Evolutionary conservation across 2,329 filamentous ascomycete species (phyloP).

Genomic region (Salinomyces thailandicus): DNA sequence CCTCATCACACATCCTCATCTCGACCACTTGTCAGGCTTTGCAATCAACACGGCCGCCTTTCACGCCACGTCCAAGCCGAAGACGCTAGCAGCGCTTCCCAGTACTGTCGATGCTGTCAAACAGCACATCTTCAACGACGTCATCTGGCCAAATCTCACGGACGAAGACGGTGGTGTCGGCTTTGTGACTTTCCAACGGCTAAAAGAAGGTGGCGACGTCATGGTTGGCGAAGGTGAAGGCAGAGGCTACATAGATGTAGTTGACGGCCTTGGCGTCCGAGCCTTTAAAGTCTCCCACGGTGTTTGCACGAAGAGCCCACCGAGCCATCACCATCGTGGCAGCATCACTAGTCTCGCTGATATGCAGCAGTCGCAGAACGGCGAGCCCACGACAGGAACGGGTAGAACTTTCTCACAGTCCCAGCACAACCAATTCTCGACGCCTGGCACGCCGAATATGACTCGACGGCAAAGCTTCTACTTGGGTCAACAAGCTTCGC

Average conservation of each 20-base stretch:
- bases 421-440: slow-evolving; percentile 15
- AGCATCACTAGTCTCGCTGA: slow-evolving; percentile 32
- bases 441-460: slow-evolving; percentile 23
- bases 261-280: slow-evolving; percentile 80
- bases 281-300: slow-evolving; percentile 83
- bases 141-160: slow-evolving; percentile 94
- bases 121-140: slow-evolving; percentile 89
- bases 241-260: slow-evolving; percentile 78
- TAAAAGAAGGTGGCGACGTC: slow-evolving; percentile 80
- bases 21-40: slow-evolving; percentile 86
- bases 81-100: slow-evolving; percentile 75
- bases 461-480: slow-evolving; percentile 18
- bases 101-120: slow-evolving; percentile 89
- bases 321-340: slow-evolving; percentile 31
- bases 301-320: slow-evolving; percentile 60
- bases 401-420: slow-evolving; percentile 18
- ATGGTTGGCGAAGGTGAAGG: slow-evolving; percentile 70
- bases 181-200: slow-evolving; percentile 76
- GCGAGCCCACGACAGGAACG: slow-evolving; percentile 11
- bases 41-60: slow-evolving; percentile 87
- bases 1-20: slow-evolving; percentile 91
- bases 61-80: slow-evolving; percentile 64
- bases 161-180: slow-evolving; percentile 94
- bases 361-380: slow-evolving; percentile 18
- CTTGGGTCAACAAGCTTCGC: slow-evolving; percentile 16